These are phyloP conservation scores for Akanthomyces muscarius DNA, from an alignment of 2,329 filamentous ascomycete genomes.

Conservation along the genomic window DNA sequence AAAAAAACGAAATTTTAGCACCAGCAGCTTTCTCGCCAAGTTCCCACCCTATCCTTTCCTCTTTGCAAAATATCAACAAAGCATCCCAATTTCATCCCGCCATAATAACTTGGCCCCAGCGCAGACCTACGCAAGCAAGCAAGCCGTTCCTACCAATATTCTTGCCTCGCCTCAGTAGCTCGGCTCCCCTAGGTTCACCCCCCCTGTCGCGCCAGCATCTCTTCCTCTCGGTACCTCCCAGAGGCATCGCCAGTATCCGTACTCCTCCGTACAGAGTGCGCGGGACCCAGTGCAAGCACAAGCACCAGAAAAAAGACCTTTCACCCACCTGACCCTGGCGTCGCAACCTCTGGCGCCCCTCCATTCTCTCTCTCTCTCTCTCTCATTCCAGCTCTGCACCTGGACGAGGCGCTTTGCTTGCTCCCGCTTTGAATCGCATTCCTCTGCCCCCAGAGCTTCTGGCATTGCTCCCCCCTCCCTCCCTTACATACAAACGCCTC, in stretches of 20 bases:
- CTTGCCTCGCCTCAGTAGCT: not conserved
- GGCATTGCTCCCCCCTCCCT: not conserved
- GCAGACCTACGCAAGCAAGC: not conserved
- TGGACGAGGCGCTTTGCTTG: not conserved
- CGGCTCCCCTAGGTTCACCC: not conserved
- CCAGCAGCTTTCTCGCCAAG: not conserved
- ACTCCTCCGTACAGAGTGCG: not conserved
- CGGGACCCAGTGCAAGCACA: not conserved
- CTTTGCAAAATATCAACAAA: conserved; percentile 11
- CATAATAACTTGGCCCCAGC: not conserved
- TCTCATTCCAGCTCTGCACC: not conserved
- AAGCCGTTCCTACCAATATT: not conserved
- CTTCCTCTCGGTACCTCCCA: not conserved
- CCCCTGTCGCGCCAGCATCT: conserved; percentile 6
- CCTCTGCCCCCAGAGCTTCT: not conserved
- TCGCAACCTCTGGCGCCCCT: conserved; percentile 5
- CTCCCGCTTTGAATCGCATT: not conserved
- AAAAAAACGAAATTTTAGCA: not conserved
- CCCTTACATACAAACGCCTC: conserved; percentile 5
- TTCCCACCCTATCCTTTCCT: not conserved
- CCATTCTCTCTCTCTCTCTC: not conserved
- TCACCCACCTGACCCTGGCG: conserved; percentile 8
- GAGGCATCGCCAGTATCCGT: not conserved
- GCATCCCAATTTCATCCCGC: not conserved
- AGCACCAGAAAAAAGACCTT: not conserved